These are phyloP conservation scores for Polygonum aviculare DNA, from an alignment of 148 eudicot genomes.

Conservation along the genomic window DNA sequence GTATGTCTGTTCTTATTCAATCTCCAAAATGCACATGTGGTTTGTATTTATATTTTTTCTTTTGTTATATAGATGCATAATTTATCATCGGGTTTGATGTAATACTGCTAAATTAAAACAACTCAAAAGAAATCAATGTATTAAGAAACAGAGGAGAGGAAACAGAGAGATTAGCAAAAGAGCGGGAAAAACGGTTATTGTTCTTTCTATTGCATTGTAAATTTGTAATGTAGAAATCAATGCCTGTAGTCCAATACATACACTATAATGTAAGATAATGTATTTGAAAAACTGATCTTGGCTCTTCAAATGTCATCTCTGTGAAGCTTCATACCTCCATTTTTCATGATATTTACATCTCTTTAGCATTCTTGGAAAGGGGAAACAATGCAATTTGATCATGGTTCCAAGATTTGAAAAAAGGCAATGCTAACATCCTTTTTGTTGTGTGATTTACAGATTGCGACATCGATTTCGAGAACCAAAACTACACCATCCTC, in stretches of 20 bases:
- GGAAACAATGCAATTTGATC: no score
- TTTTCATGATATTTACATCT: background rate
- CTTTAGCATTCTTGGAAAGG: background rate
- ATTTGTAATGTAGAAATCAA: no score
- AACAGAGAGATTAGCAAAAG: no score
- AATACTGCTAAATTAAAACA: no score
- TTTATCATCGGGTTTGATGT: background rate
- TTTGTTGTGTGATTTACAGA: conserved; percentile 23
- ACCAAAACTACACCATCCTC: conserved; percentile 45
- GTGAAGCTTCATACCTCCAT: background rate
- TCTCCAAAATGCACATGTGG: background rate
- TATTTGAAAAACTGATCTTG: no score
- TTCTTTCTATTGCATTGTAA: no score
- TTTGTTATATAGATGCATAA: background rate
- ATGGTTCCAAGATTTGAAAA: no score
- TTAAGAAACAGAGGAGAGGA: no score
- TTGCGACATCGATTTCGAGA: conserved; percentile 47
- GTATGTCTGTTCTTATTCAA: background rate
- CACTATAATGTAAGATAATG: no score
- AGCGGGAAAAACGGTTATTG: no score
- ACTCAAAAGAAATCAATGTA: no score
- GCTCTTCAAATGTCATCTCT: background rate
- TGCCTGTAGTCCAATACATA: no score
- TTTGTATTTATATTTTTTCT: background rate
- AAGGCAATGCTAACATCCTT: background rate